Percentiles rank a stretch among this genome's conserved stretches.
Evolutionary conservation across 106 monocot species (phyloP).

Genomic region (Hemerocallis citrina): DNA sequence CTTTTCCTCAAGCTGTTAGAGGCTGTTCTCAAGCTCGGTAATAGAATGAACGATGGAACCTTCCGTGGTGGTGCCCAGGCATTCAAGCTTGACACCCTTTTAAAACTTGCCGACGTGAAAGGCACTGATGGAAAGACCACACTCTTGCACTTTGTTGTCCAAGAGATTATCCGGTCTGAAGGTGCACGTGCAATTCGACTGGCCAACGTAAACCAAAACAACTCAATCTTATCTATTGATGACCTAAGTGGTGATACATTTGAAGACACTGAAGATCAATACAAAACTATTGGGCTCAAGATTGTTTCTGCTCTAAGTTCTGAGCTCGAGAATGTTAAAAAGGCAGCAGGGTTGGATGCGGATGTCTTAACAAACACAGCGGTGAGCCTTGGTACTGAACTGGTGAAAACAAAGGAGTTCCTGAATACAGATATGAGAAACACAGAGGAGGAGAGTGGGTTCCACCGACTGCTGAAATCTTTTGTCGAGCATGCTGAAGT

Average conservation of each 20-base stretch:
- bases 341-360: constrained; percentile 40
- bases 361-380: constrained; percentile 26
- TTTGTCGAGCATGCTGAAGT: constrained; percentile 45
- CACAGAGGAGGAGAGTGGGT: constrained; percentile 39
- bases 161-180: constrained; percentile 19
- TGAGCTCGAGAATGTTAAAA: constrained; percentile 59
- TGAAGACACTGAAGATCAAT: too few species aligned
- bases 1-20: constrained; percentile 45
- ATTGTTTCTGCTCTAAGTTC: constrained; percentile 28
- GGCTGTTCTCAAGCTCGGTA: constrained; percentile 51
- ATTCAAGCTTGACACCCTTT: constrained; percentile 28
- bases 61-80: constrained; percentile 42
- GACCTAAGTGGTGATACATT: constrained; percentile 10
- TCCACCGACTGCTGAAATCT: constrained; percentile 25
- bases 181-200: constrained; percentile 20
- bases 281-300: constrained; percentile 34
- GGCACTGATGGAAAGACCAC: constrained; percentile 19
- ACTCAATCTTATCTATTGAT: constrained; percentile 15
- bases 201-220: constrained; percentile 17
- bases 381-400: constrained; percentile 20
- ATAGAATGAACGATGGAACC: constrained; percentile 53
- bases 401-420: constrained; percentile 30
- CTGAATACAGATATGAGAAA: constrained; percentile 37
- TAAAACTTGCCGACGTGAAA: constrained; percentile 15
- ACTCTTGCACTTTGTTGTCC: constrained; percentile 23